A percentile compares a stretch with the other conserved stretches of the same genome.
Evolutionary conservation across 306 rosid genomes (phyloP).

Genomic region (Erythrophleum fordii): DNA sequence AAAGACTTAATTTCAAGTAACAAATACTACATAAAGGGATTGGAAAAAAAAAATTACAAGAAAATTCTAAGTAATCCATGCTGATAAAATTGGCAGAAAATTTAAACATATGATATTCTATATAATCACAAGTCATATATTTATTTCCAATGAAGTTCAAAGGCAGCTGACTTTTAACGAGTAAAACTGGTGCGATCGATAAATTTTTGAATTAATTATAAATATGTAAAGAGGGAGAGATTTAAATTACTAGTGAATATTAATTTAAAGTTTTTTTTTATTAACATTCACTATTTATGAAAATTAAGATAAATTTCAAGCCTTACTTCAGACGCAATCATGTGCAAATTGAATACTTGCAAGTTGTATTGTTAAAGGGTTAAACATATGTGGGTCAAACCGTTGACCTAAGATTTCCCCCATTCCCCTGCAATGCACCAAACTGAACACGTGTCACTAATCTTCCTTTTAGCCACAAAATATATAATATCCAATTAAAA

Average conservation of each 20-base stretch:
- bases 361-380: neutral
- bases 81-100: too few relatives aligned
- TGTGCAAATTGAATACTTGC: too few relatives aligned
- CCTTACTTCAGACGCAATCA: neutral
- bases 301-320: neutral
- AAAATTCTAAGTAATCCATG: too few relatives aligned
- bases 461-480: neutral
- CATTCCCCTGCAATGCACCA: neutral
- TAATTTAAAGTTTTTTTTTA: neutral
- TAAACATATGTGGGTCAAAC: neutral
- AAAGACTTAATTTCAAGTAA: too few relatives aligned
- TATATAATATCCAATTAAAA: neutral
- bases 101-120: too few relatives aligned
- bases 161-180: too few relatives aligned
- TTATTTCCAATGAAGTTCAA: neutral
- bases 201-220: neutral
- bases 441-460: neutral
- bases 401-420: neutral
- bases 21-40: too few relatives aligned
- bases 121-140: neutral
- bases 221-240: neutral
- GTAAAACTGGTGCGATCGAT: neutral
- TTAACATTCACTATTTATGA: neutral
- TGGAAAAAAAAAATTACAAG: too few relatives aligned
- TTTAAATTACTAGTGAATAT: neutral